A percentile compares a stretch with the other conserved stretches of the same genome.
These are phyloP conservation scores for Aureobasidium sp. DNA, from an alignment of 2,329 filamentous ascomycete genomes.

Conservation along the genomic window DNA sequence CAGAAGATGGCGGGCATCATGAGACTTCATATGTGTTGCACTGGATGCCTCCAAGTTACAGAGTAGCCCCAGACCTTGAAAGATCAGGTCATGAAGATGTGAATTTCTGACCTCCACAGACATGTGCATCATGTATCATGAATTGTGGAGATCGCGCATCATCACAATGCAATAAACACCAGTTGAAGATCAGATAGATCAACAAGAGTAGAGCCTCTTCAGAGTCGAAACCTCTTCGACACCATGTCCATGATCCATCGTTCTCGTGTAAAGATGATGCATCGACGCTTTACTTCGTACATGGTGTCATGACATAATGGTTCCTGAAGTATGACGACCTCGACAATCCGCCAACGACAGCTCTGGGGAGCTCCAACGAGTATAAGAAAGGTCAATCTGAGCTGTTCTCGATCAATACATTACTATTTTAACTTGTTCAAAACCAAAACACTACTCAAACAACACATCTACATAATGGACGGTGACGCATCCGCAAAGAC, in stretches of 20 bases:
- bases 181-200: background rate
- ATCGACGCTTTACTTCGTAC: slow-evolving; percentile 4
- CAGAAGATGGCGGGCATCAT: background rate
- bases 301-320: slow-evolving; percentile 16
- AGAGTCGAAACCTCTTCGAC: background rate
- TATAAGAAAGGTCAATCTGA: background rate
- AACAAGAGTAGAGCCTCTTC: background rate
- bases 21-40: background rate
- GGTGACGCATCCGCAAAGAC: slow-evolving; percentile 23
- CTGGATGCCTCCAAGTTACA: background rate
- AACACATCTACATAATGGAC: slow-evolving; percentile 21
- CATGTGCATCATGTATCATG: background rate
- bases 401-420: background rate
- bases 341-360: slow-evolving; percentile 7
- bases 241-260: background rate
- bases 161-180: background rate
- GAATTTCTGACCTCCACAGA: background rate
- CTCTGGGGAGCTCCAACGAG: background rate
- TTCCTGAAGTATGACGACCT: slow-evolving; percentile 15
- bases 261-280: slow-evolving; percentile 4
- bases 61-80: background rate
- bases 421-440: background rate
- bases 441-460: background rate
- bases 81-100: background rate
- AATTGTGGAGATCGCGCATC: background rate